Conservation (phyloP, 352 stramenopile species). For the Pythium vanterpoolii region DNA sequence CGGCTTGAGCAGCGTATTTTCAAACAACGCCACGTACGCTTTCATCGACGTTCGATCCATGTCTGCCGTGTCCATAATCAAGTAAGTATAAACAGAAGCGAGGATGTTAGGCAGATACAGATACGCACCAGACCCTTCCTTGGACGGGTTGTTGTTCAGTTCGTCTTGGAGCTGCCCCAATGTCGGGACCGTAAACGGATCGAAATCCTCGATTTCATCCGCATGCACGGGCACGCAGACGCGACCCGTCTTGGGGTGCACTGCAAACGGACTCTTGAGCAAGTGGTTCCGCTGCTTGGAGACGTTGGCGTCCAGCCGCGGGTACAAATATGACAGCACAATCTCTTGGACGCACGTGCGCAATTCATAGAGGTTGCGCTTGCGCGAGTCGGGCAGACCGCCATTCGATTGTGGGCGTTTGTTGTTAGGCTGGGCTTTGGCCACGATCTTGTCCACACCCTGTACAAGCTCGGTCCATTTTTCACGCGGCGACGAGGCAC, state of each 20-base stretch:
- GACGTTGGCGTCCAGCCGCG: conserved; percentile 99
- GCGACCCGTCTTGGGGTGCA: conserved; percentile 97
- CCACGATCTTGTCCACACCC: conserved; percentile 59
- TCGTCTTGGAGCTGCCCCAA: conserved; percentile 79
- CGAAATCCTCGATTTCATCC: conserved; percentile 77
- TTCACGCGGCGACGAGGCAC: conserved; percentile 57
- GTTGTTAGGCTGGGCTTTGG: conserved; percentile 46
- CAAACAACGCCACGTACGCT: conserved; percentile 70
- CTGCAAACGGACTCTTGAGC: conserved; percentile 98
- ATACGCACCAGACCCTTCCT: conserved; percentile 24
- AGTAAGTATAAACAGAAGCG: not conserved
- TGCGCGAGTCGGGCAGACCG: conserved; percentile 53
- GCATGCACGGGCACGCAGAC: conserved; percentile 97
- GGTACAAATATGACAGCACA: conserved; percentile 96
- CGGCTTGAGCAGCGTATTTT: conserved; percentile 68
- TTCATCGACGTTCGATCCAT: conserved; percentile 63
- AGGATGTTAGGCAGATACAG: not conserved
- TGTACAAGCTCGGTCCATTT: conserved; percentile 89
- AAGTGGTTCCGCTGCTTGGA: conserved; percentile 99
- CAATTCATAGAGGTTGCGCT: conserved; percentile 64
- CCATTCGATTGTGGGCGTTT: conserved; percentile 32
- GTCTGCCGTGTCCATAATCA: too few relatives aligned
- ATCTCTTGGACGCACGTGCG: conserved; percentile 93
- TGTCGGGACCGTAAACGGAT: conserved; percentile 86
- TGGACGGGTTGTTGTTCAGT: conserved; percentile 56